Evolutionary conservation across 306 rosid genomes (phyloP), one percentile per base, ranked within the genome.

Genomic region (Benincasa hispida): DNA sequence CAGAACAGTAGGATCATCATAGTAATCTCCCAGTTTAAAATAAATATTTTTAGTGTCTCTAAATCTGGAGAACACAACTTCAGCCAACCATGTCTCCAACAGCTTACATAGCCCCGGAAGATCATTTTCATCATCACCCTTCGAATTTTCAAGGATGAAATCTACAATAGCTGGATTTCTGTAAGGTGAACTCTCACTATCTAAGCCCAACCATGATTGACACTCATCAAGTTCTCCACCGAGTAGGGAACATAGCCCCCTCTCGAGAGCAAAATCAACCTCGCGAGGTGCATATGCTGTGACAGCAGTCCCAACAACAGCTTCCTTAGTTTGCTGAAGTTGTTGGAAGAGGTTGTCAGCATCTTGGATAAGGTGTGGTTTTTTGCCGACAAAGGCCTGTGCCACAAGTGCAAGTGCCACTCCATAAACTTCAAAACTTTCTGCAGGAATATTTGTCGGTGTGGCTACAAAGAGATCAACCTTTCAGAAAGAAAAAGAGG

Each of bases 391-490:
- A 80, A 94, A 87, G 77, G 96, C 97, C 68, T 88, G 92, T 37
- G 97, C 93, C 85, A 94, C 99, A 63, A 94, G 87, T 10, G 99
- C 99, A 82, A 94, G 96, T 47, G 97, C 97, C 78, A 94, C 96
- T 76, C 97, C 96, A 68, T 94, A 94, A 5, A 92, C 99, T 85
- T 94, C 97, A 88, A 89, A 94, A 86, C 97, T 86, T 86, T 92
- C 99, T 12, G 96, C 97, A 30, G 99, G 97, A 82, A 92, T 91
- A 81, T 91, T 92, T 79, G 88, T 88, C 59, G 99, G 99, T 57
- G 99, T 94, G 69, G 96, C 91, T 30, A 88, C 97, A 78, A 90
- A 94, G 79, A 94, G 89, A 74, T 94, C 99, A 78, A 94, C 96
- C 99, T 94, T 84, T 82, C 79, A 75, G 81, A 59, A 66, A 72